Base-by-base conservation (phyloP, 2,329 filamentous ascomycete genomes). In the Bisporella sp. region DNA sequence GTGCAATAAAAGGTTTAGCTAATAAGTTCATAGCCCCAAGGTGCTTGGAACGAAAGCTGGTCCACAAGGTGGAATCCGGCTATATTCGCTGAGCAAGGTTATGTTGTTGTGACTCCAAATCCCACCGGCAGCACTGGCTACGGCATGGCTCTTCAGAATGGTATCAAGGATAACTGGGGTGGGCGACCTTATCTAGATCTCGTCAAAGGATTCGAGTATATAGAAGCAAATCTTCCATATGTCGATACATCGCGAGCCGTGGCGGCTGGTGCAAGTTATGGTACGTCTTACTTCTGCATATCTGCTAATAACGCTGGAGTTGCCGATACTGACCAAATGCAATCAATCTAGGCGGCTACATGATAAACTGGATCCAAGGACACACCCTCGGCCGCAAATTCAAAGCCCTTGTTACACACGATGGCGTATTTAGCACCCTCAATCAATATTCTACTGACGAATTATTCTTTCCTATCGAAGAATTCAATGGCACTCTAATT, bases 351-450 rank as follows among this genome's bases (percentile, higher is more conserved):
- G 35, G 35, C 32, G 85, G 85, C 4, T 88, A 81, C 62, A 88
- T 89, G 85, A 82, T 87, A 56, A 87, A 95, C 66, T 95, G 91
- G 90, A 89, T 96, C 60, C 89, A 96, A 68, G 91, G 91, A 6
- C 86, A 93, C 55, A 77, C 81, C 1, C 77, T 96, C 0, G 90
- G 89, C 21, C 82, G 88, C 31, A 82, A 85, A 58, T 95, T 96
- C 77, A 89, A 89, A 68, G 89, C 89, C 0, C 76, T 96, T 4
- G 89, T 95, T 31, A 90, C 84, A 60, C 90, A 96, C 65, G 89
- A 96, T 59, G 90, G 90, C 45, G 85, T 91, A 48, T 93, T 91
- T 68, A 86, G 82, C 60, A 85, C 82, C 1, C 70, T 82, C 47
- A 81, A 75, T 58, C 78, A 83, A 67, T 85, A 81, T 71, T 68